Conservation (phyloP, 148 eudicot species). For the Rheum nobile region DNA sequence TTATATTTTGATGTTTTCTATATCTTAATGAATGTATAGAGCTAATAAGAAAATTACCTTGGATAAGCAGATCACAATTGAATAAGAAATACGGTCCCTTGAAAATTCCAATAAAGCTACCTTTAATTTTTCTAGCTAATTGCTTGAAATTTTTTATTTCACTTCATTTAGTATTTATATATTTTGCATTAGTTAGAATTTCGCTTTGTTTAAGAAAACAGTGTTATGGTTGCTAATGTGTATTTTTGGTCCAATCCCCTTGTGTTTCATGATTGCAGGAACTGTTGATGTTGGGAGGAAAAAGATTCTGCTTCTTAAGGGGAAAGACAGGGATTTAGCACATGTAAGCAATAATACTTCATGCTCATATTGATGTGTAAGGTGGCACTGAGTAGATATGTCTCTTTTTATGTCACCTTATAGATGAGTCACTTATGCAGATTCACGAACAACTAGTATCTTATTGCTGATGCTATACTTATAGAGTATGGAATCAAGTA, state of each 20-base stretch:
- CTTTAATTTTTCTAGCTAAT: neutral
- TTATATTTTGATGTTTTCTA: neutral
- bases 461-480: neutral
- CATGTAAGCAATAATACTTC: neutral
- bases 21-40: neutral
- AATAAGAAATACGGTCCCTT: neutral
- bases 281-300: neutral
- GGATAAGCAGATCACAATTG: neutral
- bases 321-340: neutral
- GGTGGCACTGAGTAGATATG: neutral
- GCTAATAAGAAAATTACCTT: neutral
- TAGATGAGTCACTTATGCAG: neutral
- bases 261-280: constrained; percentile 1
- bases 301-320: constrained; percentile 4
- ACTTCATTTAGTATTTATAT: neutral
- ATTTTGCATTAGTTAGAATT: too few species aligned
- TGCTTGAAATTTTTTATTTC: neutral
- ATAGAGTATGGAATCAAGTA: too few species aligned
- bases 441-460: neutral
- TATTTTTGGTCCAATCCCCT: neutral
- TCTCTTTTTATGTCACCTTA: neutral
- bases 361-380: neutral
- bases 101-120: neutral
- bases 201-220: neutral
- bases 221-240: neutral